Conservation (phyloP, 352 stramenopile species). For the Globisporangium mamillatum region DNA sequence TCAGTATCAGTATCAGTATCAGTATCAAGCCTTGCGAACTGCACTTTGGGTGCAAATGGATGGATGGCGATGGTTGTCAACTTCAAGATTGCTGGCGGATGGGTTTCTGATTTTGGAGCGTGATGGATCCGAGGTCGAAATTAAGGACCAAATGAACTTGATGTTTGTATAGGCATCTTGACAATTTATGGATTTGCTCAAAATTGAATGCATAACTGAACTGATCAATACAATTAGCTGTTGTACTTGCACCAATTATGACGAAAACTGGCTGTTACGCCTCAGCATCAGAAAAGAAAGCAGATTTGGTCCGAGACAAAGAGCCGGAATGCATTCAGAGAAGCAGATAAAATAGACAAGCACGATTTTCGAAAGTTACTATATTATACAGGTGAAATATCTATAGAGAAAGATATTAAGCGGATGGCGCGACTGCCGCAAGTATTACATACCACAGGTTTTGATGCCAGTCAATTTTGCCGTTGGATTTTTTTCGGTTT, state of each 20-base stretch:
- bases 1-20: neutral
- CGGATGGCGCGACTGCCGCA: neutral
- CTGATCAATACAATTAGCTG: neutral
- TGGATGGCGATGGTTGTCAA: neutral
- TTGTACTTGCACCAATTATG: neutral
- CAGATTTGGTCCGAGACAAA: neutral
- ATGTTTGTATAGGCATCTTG: neutral
- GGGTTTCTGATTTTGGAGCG: neutral
- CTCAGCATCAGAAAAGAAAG: neutral
- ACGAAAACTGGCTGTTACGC: neutral
- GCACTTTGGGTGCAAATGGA: neutral
- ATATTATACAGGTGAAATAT: neutral
- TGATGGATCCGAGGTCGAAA: neutral
- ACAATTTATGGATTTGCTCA: neutral
- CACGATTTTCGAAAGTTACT: neutral
- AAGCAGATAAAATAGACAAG: neutral
- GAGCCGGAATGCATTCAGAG: neutral
- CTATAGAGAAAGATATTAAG: neutral
- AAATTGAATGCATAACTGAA: neutral
- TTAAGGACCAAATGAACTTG: neutral
- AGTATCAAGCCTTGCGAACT: neutral
- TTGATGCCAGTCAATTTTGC: neutral
- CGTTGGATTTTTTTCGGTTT: neutral
- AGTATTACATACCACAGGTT: neutral
- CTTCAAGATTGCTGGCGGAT: neutral